phyloP scores from a whole-genome alignment of 202 grass and related monocot genomes.

The Schoenoplectus tabernaemontani region DNA sequence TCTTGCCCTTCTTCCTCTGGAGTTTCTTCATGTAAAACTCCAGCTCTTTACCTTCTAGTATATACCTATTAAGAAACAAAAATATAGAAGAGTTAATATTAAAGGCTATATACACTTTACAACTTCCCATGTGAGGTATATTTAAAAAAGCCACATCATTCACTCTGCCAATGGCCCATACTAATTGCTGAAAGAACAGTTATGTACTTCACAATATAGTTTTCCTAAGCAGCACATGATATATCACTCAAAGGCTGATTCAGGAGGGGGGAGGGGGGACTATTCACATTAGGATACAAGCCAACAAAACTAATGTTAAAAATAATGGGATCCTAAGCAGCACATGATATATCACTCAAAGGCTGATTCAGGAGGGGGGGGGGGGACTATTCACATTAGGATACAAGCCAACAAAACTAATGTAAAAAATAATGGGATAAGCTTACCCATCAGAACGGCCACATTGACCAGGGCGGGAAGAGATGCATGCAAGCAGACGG shows the following conservation, averaged over 20 bases:
- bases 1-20: slow-evolving; percentile 92
- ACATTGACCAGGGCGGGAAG: slow-evolving; percentile 80
- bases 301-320: not conserved
- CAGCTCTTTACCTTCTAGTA: slow-evolving; percentile 88
- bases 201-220: not conserved
- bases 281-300: not conserved
- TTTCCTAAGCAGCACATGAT: too few relatives aligned
- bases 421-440: not conserved
- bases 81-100: not conserved
- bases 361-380: too few relatives aligned
- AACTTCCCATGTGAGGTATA: not conserved
- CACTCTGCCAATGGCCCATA: too few relatives aligned
- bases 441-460: slow-evolving; percentile 73
- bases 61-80: slow-evolving; percentile 40
- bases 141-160: not conserved
- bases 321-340: not conserved
- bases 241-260: too few relatives aligned
- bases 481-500: slow-evolving; percentile 58
- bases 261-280: too few relatives aligned
- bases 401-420: not conserved
- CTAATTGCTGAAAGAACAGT: not conserved
- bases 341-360: too few relatives aligned
- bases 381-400: not conserved
- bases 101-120: too few relatives aligned
- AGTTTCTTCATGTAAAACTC: slow-evolving; percentile 96